A percentile compares a stretch with the other conserved stretches of the same genome.
phyloP scores from a whole-genome alignment of 163 green algal genomes.

The Scenedesmus sp. region DNA sequence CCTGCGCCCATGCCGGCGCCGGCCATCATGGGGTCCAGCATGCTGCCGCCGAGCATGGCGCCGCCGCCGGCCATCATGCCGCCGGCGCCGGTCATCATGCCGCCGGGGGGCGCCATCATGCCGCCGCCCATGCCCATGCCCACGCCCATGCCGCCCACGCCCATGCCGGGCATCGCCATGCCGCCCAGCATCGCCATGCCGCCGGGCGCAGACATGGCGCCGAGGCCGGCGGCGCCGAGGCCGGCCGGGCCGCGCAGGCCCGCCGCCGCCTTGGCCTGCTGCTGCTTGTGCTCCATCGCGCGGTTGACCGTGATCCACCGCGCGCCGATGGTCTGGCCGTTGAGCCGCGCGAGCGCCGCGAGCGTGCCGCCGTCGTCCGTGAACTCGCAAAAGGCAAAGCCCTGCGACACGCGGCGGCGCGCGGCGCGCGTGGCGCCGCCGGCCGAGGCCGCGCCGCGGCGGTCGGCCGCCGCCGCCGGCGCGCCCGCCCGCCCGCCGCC shows the following conservation, averaged over 20 bases:
- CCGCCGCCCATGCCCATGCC: constrained; percentile 26
- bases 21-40: not conserved
- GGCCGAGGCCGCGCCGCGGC: too few species aligned
- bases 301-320: constrained; percentile 35
- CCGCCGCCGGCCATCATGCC: constrained; percentile 6
- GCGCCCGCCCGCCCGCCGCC: too few species aligned
- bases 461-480: too few species aligned
- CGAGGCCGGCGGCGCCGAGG: not conserved
- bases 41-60: constrained; percentile 4
- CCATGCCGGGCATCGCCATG: constrained; percentile 21
- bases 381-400: constrained; percentile 35
- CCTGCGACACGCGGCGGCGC: too few species aligned
- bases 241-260: too few species aligned
- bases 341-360: not conserved
- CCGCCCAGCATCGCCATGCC: constrained; percentile 3
- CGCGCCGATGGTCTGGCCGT: not conserved
- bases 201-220: not conserved
- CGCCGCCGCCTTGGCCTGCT: too few species aligned
- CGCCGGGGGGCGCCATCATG: not conserved
- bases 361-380: not conserved
- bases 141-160: constrained; percentile 24
- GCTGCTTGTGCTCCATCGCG: constrained; percentile 36
- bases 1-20: not conserved
- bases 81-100: not conserved
- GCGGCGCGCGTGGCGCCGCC: too few species aligned